Conservation (phyloP, 495 filamentous ascomycete species). For the Evernia prunastri region DNA sequence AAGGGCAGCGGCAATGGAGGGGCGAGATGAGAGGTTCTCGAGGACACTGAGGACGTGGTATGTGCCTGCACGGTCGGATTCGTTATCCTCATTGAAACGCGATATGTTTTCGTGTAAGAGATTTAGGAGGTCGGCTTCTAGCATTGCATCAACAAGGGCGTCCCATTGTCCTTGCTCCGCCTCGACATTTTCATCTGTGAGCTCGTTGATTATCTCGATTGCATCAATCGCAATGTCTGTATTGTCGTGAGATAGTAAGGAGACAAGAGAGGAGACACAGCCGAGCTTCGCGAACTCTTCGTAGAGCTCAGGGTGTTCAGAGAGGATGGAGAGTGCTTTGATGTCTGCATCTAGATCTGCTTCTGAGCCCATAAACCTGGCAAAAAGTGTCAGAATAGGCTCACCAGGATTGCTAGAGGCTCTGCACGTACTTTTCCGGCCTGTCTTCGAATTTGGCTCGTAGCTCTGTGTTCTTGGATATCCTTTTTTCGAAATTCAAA, state of each 20-base stretch:
- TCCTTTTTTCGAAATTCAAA: slow-evolving; percentile 83
- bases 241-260: slow-evolving; percentile 87
- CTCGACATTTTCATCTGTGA: slow-evolving; percentile 90
- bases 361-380: slow-evolving; percentile 72
- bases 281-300: slow-evolving; percentile 75
- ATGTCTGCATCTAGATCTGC: slow-evolving; percentile 88
- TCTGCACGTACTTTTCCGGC: slow-evolving; percentile 68
- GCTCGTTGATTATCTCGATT: slow-evolving; percentile 83
- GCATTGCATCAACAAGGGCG: slow-evolving; percentile 67
- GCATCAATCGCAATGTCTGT: slow-evolving; percentile 92
- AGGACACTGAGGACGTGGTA: slow-evolving; percentile 81
- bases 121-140: slow-evolving; percentile 75
- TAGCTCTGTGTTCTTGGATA: slow-evolving; percentile 86
- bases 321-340: slow-evolving; percentile 79
- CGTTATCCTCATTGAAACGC: slow-evolving; percentile 72
- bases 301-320: slow-evolving; percentile 82
- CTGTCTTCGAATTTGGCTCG: slow-evolving; percentile 80
- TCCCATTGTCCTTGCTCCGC: slow-evolving; percentile 82
- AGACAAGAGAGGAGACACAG: slow-evolving; percentile 66
- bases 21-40: slow-evolving; percentile 77
- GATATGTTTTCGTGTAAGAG: slow-evolving; percentile 76
- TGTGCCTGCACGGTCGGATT: slow-evolving; percentile 73
- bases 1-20: slow-evolving; percentile 53
- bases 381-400: slow-evolving; percentile 17
- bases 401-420: slow-evolving; percentile 8